Evolutionary conservation across 371 early-diverging fungal genomes (phyloP).

Genomic region (Mortierella sp.): DNA sequence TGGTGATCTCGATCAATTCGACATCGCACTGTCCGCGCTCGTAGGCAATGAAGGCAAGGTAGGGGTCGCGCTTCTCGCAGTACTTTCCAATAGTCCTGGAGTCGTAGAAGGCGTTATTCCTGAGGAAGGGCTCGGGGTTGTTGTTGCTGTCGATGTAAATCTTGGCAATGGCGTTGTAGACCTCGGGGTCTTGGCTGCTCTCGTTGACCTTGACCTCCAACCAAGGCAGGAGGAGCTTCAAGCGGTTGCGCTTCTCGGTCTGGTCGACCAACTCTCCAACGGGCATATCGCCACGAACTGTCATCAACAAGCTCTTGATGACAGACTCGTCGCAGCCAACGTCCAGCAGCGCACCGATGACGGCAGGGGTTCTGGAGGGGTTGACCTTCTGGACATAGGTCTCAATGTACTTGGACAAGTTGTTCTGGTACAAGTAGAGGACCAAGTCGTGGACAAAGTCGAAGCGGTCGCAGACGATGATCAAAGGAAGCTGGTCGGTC

Average conservation of each 20-base stretch:
- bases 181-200: slow-evolving; percentile 87
- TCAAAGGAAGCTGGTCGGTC: slow-evolving; percentile 95
- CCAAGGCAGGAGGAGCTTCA: slow-evolving; percentile 95
- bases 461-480: slow-evolving; percentile 98
- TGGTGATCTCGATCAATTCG: slow-evolving; percentile 94
- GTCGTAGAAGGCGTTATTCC: slow-evolving; percentile 79
- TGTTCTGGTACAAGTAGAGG: slow-evolving; percentile 94
- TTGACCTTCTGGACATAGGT: slow-evolving; percentile 98
- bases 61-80: slow-evolving; percentile 98
- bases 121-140: slow-evolving; percentile 96
- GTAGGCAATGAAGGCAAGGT: slow-evolving; percentile 96
- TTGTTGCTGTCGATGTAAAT: slow-evolving; percentile 99
- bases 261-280: slow-evolving; percentile 93
- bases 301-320: slow-evolving; percentile 90
- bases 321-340: slow-evolving; percentile 97
- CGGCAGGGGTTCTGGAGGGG: slow-evolving; percentile 93
- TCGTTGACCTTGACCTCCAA: slow-evolving; percentile 90
- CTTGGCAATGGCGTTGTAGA: slow-evolving; percentile 98
- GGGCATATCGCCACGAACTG: slow-evolving; percentile 85
- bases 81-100: slow-evolving; percentile 94
- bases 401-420: slow-evolving; percentile 95
- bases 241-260: slow-evolving; percentile 96
- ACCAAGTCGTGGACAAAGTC: slow-evolving; percentile 98
- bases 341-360: slow-evolving; percentile 97
- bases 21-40: slow-evolving; percentile 95